phyloP scores from a whole-genome alignment of 139 green algal genomes.

The Chlorella vulgaris region DNA sequence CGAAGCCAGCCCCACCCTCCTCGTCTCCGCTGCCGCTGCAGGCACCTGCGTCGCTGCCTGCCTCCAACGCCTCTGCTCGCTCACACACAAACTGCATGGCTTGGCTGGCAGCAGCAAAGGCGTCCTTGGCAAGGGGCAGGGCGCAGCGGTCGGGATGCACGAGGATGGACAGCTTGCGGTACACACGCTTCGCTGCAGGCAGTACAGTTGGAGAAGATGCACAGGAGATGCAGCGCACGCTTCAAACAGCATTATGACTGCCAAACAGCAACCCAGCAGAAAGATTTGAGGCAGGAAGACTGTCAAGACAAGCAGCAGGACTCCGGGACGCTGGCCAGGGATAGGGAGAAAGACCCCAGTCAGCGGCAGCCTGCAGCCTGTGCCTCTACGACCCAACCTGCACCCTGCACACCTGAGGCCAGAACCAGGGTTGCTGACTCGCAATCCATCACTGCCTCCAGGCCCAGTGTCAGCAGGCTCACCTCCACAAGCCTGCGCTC shows the following conservation, averaged over 20 bases:
- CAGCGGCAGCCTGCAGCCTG: too few relatives aligned
- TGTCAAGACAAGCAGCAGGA: too few relatives aligned
- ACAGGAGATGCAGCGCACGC: too few relatives aligned
- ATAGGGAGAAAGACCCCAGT: too few relatives aligned
- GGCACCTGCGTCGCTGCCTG: background rate
- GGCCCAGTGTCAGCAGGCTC: slow-evolving; percentile 24
- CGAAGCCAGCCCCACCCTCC: background rate
- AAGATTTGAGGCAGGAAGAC: background rate
- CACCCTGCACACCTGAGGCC: slow-evolving; percentile 14
- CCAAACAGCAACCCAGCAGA: too few relatives aligned
- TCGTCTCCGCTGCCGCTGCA: background rate
- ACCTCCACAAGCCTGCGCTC: slow-evolving; percentile 16
- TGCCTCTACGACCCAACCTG: too few relatives aligned
- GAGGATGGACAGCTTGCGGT: slow-evolving; percentile 63
- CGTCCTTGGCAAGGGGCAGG: slow-evolving; percentile 50
- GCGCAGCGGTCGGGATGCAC: slow-evolving; percentile 82
- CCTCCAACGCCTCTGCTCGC: background rate
- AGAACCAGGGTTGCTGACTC: background rate
- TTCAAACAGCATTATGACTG: too few relatives aligned
- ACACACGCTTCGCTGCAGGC: slow-evolving; percentile 41
- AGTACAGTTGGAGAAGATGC: background rate
- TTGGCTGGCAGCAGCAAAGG: slow-evolving; percentile 58
- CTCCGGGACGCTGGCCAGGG: too few relatives aligned
- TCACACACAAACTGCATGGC: slow-evolving; percentile 47
- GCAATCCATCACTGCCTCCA: background rate